phyloP scores from a whole-genome alignment of 179 eudicot species.

The Silene coronaria region DNA sequence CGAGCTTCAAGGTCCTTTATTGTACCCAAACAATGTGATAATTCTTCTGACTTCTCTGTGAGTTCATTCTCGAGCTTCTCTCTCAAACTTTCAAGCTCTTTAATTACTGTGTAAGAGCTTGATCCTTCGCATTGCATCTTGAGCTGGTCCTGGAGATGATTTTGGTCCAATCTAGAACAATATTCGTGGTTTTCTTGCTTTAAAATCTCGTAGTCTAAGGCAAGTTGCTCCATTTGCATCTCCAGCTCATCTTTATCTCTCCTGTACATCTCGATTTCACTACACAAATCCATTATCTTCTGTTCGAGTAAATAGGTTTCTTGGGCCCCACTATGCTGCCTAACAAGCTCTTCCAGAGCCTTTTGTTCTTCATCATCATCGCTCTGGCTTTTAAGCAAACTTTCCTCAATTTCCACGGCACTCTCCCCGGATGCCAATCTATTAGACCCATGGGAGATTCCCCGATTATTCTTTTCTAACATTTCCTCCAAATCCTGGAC shows the following conservation, averaged over 20 bases:
- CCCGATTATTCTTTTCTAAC: conserved; percentile 53
- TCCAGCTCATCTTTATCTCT: conserved; percentile 89
- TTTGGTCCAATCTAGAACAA: conserved; percentile 65
- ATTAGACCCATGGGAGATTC: conserved; percentile 31
- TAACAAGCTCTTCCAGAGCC: conserved; percentile 73
- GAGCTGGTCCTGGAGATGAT: conserved; percentile 71
- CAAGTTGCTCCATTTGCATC: conserved; percentile 93
- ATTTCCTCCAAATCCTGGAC: conserved; percentile 81
- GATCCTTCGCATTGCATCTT: conserved; percentile 80
- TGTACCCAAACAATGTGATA: conserved; percentile 40
- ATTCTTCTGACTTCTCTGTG: conserved; percentile 43
- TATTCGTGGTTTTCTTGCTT: conserved; percentile 91
- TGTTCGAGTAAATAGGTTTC: conserved; percentile 65
- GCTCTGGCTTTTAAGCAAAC: conserved; percentile 31
- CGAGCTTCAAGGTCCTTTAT: conserved; percentile 49
- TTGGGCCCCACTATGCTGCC: conserved; percentile 60
- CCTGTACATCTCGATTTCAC: conserved; percentile 66
- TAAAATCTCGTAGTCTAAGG: conserved; percentile 84
- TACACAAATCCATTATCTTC: conserved; percentile 63
- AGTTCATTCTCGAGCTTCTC: conserved; percentile 61
- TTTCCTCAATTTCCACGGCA: conserved; percentile 34
- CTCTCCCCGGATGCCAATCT: conserved; percentile 27
- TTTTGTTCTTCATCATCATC: conserved; percentile 71
- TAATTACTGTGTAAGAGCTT: conserved; percentile 40
- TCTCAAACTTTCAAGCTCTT: conserved; percentile 51